Percentiles rank a stretch among this genome's conserved stretches.
phyloP scores from a whole-genome alignment of 768 basidiomycete species.

The Calocera cornea region DNA sequence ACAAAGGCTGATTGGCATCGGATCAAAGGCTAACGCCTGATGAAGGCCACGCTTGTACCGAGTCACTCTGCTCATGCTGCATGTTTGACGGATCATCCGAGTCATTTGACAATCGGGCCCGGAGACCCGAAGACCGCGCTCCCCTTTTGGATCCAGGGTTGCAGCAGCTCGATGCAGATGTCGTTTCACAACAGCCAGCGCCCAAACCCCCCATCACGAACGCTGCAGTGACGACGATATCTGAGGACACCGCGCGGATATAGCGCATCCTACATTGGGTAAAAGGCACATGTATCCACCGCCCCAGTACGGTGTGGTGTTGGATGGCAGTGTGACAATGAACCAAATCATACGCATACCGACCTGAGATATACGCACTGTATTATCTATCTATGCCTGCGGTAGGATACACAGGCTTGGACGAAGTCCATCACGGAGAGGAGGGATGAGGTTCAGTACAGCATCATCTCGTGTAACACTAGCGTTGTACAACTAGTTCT shows the following conservation, averaged over 20 bases:
- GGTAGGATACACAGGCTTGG: neutral
- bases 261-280: too few species aligned
- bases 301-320: too few species aligned
- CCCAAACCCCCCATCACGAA: neutral
- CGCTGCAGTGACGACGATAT: neutral
- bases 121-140: neutral
- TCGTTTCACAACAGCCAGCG: neutral
- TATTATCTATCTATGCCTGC: neutral
- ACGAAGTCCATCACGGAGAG: neutral
- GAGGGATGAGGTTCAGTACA: neutral
- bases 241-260: neutral
- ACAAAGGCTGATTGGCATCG: neutral
- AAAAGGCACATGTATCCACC: too few species aligned
- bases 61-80: neutral
- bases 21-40: neutral
- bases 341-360: too few species aligned
- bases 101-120: neutral
- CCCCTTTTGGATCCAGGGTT: neutral
- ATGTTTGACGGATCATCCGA: neutral
- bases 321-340: too few species aligned
- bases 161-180: neutral
- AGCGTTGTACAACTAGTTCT: conserved; percentile 11
- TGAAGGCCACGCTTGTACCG: neutral
- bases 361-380: neutral
- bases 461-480: neutral